Base-by-base conservation (phyloP, 1,139 yeast genomes). In the Magnusiomyces tetraspermus region DNA sequence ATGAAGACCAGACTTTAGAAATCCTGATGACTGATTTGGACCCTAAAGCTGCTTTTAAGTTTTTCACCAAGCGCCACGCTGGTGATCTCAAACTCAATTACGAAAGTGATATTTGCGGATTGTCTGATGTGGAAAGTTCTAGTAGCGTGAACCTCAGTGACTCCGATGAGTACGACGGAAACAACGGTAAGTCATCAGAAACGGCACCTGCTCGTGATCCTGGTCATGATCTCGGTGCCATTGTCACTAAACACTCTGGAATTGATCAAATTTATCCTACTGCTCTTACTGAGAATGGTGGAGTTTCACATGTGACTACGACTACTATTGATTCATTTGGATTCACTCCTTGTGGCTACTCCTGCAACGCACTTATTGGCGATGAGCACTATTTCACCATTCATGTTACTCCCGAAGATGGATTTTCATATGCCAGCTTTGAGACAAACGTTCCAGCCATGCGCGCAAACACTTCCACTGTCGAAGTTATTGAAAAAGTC, bases 361-460 rank as follows among this genome's bases (percentile, higher is more conserved):
- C 96, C 1, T 86, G 96, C 50, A 92, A 92, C 68, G 83, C 94
- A 28, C 72, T 88, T 48, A 69, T 85, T 51, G 49, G 49, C 15
- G 41, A 33, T n/a, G 72, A 78, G 52, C 78, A 78, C 66, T 92
- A 90, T 71, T 89, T 87, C 66, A 92, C 97, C 19, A 75, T 90
- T 57, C 98, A 92, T 67, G 86, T 92, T 43, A 92, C 98, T 0
- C 98, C 98, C 0, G 97, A 92, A 67, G 68, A 75, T 21, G 95
- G 92, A 31, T 92, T 95, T 88, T 87, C 96, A 2, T 92, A 92
- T 69, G 97, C 97, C 15, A 86, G 96, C 17, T 92, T 90, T 69
- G 97, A 92, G 67, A 82, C 97, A 21, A 92, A 87, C 66, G 87
- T 82, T 49, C 80, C 83, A 11, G 71, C 79, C 3, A 68, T 72